Percentiles rank a stretch among this genome's conserved stretches.
phyloP scores from a whole-genome alignment of 805 yeast genomes.

The Candida odintsovae region DNA sequence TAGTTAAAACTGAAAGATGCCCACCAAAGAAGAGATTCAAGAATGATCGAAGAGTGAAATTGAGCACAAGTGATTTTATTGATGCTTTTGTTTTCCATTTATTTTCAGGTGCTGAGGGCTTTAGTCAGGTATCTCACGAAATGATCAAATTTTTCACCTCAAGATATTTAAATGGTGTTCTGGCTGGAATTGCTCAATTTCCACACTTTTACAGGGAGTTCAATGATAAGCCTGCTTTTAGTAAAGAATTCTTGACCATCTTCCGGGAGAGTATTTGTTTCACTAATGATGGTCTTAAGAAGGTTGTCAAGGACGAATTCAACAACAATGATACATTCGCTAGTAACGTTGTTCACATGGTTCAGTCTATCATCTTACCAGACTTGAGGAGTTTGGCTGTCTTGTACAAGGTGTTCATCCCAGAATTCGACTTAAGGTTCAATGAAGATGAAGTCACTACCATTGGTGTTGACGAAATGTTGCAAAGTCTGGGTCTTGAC shows the following conservation, averaged over 20 bases:
- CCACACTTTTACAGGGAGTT: not conserved
- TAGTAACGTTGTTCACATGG: slow-evolving; percentile 2
- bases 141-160: slow-evolving; percentile 6
- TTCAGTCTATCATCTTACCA: slow-evolving; percentile 9
- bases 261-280: not conserved
- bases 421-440: slow-evolving; percentile 8
- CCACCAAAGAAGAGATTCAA: not conserved
- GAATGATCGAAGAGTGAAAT: not conserved
- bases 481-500: slow-evolving; percentile 9
- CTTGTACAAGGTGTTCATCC: slow-evolving; percentile 15
- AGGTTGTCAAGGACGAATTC: not conserved
- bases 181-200: not conserved
- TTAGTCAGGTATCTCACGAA: slow-evolving; percentile 1
- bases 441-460: slow-evolving; percentile 1
- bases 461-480: slow-evolving; percentile 7
- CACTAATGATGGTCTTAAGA: not conserved
- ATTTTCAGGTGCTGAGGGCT: slow-evolving; percentile 4
- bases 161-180: slow-evolving; percentile 1
- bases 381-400: slow-evolving; percentile 18
- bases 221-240: not conserved
- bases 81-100: slow-evolving; percentile 5
- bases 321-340: slow-evolving; percentile 6
- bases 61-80: slow-evolving; percentile 5
- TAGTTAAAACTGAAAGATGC: slow-evolving; percentile 2
- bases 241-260: not conserved